Conservation (phyloP, 257 asterid genomes). For the Scutellaria galericulata region DNA sequence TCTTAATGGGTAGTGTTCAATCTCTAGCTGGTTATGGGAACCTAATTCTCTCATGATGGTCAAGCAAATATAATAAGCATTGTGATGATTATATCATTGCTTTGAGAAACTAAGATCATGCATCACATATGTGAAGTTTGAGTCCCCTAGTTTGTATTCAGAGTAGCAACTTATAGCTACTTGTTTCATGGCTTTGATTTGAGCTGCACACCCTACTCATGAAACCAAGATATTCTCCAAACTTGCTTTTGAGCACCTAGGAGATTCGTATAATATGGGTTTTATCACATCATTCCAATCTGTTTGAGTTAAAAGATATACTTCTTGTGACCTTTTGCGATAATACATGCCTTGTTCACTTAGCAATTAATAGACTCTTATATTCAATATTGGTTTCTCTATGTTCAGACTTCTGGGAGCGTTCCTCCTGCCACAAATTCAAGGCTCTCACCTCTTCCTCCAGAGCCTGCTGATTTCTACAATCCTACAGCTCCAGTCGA, state of each 20-base stretch:
- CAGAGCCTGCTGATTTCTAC: constrained; percentile 97
- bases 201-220: constrained; percentile 5
- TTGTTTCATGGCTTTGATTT: neutral
- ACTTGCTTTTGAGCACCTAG: neutral
- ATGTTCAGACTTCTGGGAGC: constrained; percentile 64
- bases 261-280: neutral
- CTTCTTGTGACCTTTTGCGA: neutral
- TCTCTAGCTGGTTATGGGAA: neutral
- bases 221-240: neutral
- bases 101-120: constrained; percentile 16
- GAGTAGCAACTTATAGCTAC: neutral
- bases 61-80: neutral
- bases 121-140: neutral
- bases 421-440: constrained; percentile 80
- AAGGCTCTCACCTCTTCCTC: constrained; percentile 94
- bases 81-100: constrained; percentile 5
- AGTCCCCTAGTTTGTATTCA: constrained; percentile 11
- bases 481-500: constrained; percentile 80
- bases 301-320: neutral
- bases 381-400: constrained; percentile 10
- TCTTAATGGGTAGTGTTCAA: neutral
- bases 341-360: neutral
- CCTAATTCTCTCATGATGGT: constrained; percentile 2
- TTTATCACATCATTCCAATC: neutral
- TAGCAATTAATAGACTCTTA: constrained; percentile 15